Base-by-base conservation (phyloP, 768 basidiomycete species). In the Tylopilus sp. region DNA sequence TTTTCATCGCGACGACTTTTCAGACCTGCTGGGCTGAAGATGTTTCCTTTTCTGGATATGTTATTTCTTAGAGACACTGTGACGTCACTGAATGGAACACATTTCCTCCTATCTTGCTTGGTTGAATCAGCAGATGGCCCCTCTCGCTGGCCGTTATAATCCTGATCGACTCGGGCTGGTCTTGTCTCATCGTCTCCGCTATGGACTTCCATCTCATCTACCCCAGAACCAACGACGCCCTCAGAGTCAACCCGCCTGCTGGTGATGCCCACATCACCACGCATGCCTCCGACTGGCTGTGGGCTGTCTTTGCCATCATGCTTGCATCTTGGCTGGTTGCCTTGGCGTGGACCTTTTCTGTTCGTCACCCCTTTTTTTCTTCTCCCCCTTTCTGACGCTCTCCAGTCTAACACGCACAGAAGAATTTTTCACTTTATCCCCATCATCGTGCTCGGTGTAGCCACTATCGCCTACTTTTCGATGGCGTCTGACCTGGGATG, bases 401-500 rank as follows among this genome's bases (percentile, higher is more conserved):
- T 36, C 13, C 39, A 73, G 73, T 56, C 69, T 2, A 70, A 71
- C 11, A 64, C 62, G 6, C 76, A 75, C 38, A 73, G 70, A 23
- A 68, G 79, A 25, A 68, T 75, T 9, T 75, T 80, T 69, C 79
- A 82, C 60, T 76, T 77, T 52, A 64, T 81, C 40, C 72, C 72
- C 41, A 60, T 75, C 30, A 68, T 79, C 50, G 69, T 82, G 35
- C 62, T 82, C 20, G 65, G 73, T 17, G 79, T 78, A 0, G 68
- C 76, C 3, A 57, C 69, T 12, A 64, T 82, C 39, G 63, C 75
- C 1, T 79, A 79, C 68, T 79, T 79, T 63, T 67, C 73, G 12
- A 79, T 81, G 79, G 81, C 80, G 0, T 80, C 79, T 18, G 72
- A 81, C 59, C 69, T 82, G 35, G 81, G 81, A 12, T 67, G 66